Base-by-base conservation (phyloP, 805 yeast genomes). In the Clavispora phyllophila region DNA sequence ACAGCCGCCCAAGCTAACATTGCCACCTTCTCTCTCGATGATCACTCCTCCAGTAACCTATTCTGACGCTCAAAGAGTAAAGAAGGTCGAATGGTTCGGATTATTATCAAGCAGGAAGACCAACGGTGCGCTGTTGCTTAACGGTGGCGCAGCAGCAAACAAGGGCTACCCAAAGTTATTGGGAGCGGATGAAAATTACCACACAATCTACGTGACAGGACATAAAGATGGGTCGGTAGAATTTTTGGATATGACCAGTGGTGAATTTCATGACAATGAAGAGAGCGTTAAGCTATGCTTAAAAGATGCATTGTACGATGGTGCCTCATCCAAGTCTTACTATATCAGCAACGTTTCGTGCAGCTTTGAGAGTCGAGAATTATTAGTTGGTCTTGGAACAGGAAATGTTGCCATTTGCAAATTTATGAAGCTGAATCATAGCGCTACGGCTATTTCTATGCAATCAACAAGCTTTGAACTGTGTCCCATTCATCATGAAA, bases 191-290 rank as follows among this genome's bases (percentile, higher is more conserved):
- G 72, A 68, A 9, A 55, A 82, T 3, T 77, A 76, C 10, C 67
- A 67, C 9, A 62, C 55, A 41, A 57, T 70, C n/a, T 45, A 90
- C 33, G 81, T 88, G 1, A 82, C 96, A 0, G 98, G 97, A 0
- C 96, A 93, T 57, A 77, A 81, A 27, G 84, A 84, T 58, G 98
- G 97, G 0, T 76, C 82, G 27, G 78, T 93, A 0, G 73, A 96
- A 41, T 69, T 91, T 9, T 82, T 89, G 81, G 96, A 91, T 63
- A 82, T 88, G 0, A 80, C 95, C 0, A 79, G 81, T 43, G 84
- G 85, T 17, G 96, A 87, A 37, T 60, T 55, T 19, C 61, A 51
- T 38, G 68, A 62, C 19, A 50, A 58, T 9, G 70, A 63, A 38
- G 56, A 55, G 28, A 49, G 56, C 7, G 54, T 69, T 1, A 70